phyloP scores from a whole-genome alignment of 305 asterid species.

The Rubia balearica region DNA sequence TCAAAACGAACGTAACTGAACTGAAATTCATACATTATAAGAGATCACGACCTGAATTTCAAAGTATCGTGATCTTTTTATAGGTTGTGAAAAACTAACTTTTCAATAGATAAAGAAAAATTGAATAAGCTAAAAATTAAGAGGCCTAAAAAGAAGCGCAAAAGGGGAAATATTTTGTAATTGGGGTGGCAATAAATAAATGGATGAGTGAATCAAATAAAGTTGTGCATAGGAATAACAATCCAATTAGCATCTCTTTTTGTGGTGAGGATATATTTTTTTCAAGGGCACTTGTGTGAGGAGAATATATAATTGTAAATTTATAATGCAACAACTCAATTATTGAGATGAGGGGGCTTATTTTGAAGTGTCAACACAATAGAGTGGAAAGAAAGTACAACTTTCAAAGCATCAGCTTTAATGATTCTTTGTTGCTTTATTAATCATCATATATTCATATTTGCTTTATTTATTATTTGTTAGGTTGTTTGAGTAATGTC shows the following conservation, averaged over 20 bases:
- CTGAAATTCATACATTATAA: too few relatives aligned
- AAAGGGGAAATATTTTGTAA: conserved; percentile 7
- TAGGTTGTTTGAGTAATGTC: too few relatives aligned
- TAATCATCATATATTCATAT: conserved; percentile 11
- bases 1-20: too few relatives aligned
- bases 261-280: conserved; percentile 10
- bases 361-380: conserved; percentile 28
- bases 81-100: too few relatives aligned
- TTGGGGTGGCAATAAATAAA: conserved; percentile 12
- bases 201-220: background rate
- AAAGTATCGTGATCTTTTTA: too few relatives aligned
- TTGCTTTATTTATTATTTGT: background rate
- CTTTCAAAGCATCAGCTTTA: conserved; percentile 22
- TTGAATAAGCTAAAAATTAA: background rate
- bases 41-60: too few relatives aligned
- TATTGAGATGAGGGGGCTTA: conserved; percentile 26
- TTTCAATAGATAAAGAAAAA: too few relatives aligned
- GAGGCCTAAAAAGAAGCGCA: background rate
- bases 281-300: conserved; percentile 10
- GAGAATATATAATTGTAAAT: conserved; percentile 15
- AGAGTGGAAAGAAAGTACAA: conserved; percentile 21
- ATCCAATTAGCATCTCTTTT: conserved; percentile 6
- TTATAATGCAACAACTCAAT: conserved; percentile 16
- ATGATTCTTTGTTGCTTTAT: conserved; percentile 13
- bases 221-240: conserved; percentile 15